Evolutionary conservation across 2,329 filamentous ascomycete species (phyloP), one percentile per base, ranked within the genome.

Genomic region (Simplicillium sp.): DNA sequence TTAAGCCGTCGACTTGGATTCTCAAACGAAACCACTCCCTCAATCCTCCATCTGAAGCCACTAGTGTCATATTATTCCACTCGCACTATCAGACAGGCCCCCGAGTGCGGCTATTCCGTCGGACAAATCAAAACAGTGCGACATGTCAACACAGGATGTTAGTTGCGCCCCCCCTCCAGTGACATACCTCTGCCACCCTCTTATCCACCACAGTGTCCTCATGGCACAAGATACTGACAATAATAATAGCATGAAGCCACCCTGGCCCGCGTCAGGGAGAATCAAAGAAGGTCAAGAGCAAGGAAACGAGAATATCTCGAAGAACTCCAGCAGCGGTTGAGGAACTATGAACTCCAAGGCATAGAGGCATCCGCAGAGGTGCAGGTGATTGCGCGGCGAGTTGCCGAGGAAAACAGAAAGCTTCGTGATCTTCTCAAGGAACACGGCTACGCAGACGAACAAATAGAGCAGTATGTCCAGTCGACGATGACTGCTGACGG

Each of bases 251-350:
- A 62, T 48, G 61, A 58, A 45, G 59, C 59, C 45, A 65, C 65
- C 43, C 53, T 65, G 50, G 61, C 60, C 46, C 79, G 83, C 43
- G 81, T 87, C 49, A 75, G 84, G 48, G 81, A 88, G 52, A 89
- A 88, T 52, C 84, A 88, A 56, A 72, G 84, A 42, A 77, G 83
- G 46, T 86, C 80, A n/a, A 77, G 84, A 40, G 82, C 82, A 36
- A 73, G 83, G 29, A 73, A 80, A 47, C 85, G 83, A 64, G 82
- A 86, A 53, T 87, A 88, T 54, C 63, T 87, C 32, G 68, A 78
- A 46, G 80, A 81, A 37, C 67, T 85, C 15, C 80, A 85, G 56
- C 59, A 66, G 36, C 77, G 74, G 42, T 61, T 82, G 43, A 73
- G 77, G 36, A 61, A 64, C 39, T 85, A 74, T 54, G 80, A 87